Evolutionary conservation across 129 eudicot species (phyloP).

Genomic region (Flaveria robusta): DNA sequence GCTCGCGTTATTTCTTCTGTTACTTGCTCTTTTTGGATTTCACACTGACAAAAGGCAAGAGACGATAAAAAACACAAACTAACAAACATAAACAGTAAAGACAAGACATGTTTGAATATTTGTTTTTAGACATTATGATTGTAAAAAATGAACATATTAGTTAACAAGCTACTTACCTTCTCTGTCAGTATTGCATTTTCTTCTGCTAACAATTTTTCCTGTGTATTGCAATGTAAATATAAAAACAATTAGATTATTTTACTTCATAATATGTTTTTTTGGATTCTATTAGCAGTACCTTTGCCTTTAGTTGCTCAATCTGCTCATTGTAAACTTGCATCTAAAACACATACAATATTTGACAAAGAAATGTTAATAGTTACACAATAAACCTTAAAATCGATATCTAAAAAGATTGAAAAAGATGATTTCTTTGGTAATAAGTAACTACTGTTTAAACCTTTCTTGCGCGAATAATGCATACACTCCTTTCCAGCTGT

Average conservation of each 20-base stretch:
- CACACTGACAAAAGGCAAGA: slow-evolving; percentile 36
- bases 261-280: neutral
- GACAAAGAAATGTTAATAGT: slow-evolving; percentile 7
- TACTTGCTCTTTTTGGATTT: slow-evolving; percentile 32
- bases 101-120: neutral
- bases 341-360: slow-evolving; percentile 37
- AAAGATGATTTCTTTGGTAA: neutral
- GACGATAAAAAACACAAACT: neutral
- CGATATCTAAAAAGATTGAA: neutral
- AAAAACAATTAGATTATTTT: neutral
- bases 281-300: slow-evolving; percentile 43
- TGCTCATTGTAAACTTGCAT: slow-evolving; percentile 80
- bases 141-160: neutral
- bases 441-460: slow-evolving; percentile 27
- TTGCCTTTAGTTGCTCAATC: slow-evolving; percentile 63
- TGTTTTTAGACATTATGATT: neutral
- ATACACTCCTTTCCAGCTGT: slow-evolving; percentile 72
- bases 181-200: slow-evolving; percentile 66
- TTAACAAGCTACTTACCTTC: slow-evolving; percentile 53
- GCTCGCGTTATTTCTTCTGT: slow-evolving; percentile 36
- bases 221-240: slow-evolving; percentile 13
- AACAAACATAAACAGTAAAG: neutral
- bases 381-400: slow-evolving; percentile 8
- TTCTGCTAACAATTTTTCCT: slow-evolving; percentile 72
- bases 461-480: slow-evolving; percentile 76